phyloP scores from a whole-genome alignment of 176 grass and related monocot species.

The Eragrostis nindensis region DNA sequence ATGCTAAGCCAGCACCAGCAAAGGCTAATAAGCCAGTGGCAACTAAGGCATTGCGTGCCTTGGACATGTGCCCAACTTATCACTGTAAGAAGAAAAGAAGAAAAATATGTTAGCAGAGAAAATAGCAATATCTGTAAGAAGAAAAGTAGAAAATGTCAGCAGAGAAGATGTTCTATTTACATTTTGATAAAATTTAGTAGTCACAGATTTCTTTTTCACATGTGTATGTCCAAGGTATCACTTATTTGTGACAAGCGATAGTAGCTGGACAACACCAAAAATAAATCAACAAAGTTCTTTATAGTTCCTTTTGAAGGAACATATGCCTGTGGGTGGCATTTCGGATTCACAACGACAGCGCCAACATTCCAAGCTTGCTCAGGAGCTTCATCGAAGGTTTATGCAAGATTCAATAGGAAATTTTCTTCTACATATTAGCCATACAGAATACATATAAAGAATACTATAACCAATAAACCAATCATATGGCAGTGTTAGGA shows the following conservation, averaged over 20 bases:
- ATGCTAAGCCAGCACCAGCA: constrained; percentile 61
- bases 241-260: not conserved
- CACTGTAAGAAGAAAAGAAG: constrained; percentile 39
- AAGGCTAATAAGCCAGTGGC: constrained; percentile 63
- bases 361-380: not conserved
- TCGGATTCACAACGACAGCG: not conserved
- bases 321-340: not conserved
- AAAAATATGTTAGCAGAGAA: constrained; percentile 15
- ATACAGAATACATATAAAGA: not conserved
- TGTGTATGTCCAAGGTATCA: not conserved
- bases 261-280: not conserved
- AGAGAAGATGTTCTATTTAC: no score
- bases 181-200: no score
- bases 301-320: not conserved
- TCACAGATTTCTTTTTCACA: not conserved
- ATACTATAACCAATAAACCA: not conserved
- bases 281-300: not conserved
- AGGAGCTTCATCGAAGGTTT: not conserved
- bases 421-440: not conserved
- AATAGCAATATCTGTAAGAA: not conserved
- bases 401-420: not conserved
- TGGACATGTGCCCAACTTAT: constrained; percentile 61
- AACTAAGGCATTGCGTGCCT: constrained; percentile 60
- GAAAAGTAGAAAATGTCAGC: no score
- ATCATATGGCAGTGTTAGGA: not conserved